Evolutionary conservation across 2,329 filamentous ascomycete genomes (phyloP).

Genomic region (Ophiostoma tasmaniense): DNA sequence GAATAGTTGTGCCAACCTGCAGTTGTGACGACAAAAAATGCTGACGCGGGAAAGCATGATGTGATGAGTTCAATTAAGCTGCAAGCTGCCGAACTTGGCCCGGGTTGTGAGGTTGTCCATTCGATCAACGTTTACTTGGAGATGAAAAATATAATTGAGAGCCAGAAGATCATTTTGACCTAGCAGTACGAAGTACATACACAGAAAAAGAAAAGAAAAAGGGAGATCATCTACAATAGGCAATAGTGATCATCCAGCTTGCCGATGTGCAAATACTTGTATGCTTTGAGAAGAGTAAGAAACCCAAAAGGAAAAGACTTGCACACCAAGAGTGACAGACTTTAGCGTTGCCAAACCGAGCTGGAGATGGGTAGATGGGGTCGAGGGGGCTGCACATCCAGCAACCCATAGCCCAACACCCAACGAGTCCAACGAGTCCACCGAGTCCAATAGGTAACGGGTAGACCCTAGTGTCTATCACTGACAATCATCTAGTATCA

Average conservation of each 20-base stretch:
- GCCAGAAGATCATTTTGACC: no score
- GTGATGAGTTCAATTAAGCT: not conserved
- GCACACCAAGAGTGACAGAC: not conserved
- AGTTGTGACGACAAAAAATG: not conserved
- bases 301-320: not conserved
- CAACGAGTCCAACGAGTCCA: not conserved
- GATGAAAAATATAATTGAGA: no score
- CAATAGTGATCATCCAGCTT: not conserved
- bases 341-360: slow-evolving; percentile 2
- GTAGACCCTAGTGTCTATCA: not conserved
- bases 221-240: not conserved
- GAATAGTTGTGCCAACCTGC: not conserved
- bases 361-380: not conserved
- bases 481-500: not conserved
- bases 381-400: not conserved
- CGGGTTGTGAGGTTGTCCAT: not conserved
- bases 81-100: no score
- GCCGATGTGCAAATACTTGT: not conserved
- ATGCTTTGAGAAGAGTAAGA: not conserved
- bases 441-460: not conserved
- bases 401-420: not conserved
- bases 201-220: not conserved
- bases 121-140: not conserved
- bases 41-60: not conserved
- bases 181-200: no score